Base-by-base conservation (phyloP, 805 yeast species). In the Candida odintsovae region DNA sequence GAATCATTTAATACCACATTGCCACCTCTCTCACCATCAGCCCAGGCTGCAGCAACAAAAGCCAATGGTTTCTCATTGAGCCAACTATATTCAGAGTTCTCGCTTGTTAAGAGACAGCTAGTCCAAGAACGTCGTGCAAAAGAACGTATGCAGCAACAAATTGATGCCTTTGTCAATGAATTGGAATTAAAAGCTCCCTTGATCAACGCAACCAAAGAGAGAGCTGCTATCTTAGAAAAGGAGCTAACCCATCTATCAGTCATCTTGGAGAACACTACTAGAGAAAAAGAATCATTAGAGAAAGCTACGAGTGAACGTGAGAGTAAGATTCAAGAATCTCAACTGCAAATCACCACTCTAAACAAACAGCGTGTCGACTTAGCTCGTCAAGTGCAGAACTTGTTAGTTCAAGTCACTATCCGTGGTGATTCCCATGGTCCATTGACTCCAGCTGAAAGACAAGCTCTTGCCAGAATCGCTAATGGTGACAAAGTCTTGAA, bases 131-230 rank as follows among this genome's bases (percentile, higher is more conserved):
- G 81, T 55, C 73, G 82, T 16, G 83, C 85, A 44, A 88, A 86
- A 54, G 81, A 79, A 47, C 75, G 77, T 45, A 71, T 92, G 49
- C 86, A 90, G 46, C 64, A 70, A 31, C 92, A 88, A 62, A 70
- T 90, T 48, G 83, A 85, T 54, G 70, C 73, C 1, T 81, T 92
- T 53, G 79, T 90, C 28, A 71, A 73, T 18, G 97, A 90, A 62
- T 69, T 90, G 50, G 95, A 89, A 56, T 72, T 77, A 26, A 82
- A 86, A 57, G 81, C 87, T 46, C 97, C 98, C 0, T 69, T 83
- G 3, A 75, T 92, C 41, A 77, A 70, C 66, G 83, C 81, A 44
- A 85, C 82, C 55, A 81, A 73, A 65, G 78, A 76, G 45, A 77
- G 77, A 64, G 72, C 89, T 54, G 61, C 70, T 52, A 62, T 72